These are phyloP conservation scores for Babesia ovis DNA, from an alignment of 169 alveolate genomes.

Conservation along the genomic window DNA sequence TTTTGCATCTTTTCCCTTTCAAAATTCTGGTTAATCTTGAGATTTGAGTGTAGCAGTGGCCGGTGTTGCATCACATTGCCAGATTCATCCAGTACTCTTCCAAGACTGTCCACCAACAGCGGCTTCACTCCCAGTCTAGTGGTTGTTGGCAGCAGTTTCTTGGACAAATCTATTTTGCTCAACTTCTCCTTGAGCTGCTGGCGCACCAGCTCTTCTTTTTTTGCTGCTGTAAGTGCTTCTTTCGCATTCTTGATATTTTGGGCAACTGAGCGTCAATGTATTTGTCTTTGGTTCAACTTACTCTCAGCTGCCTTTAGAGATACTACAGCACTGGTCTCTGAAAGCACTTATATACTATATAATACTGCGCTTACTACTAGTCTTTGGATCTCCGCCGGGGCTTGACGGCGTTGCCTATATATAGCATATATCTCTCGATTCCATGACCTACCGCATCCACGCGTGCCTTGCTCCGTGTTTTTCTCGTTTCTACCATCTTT, in stretches of 20 bases:
- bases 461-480: not conserved
- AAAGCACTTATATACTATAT: no score
- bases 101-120: slow-evolving; percentile 74
- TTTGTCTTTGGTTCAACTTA: slow-evolving; percentile 4
- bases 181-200: slow-evolving; percentile 59
- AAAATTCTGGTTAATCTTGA: slow-evolving; percentile 74
- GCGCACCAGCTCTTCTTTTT: slow-evolving; percentile 64
- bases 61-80: slow-evolving; percentile 75
- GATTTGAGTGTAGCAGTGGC: slow-evolving; percentile 73
- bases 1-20: slow-evolving; percentile 68
- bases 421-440: not conserved
- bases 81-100: slow-evolving; percentile 74
- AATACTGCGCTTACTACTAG: not conserved
- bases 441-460: slow-evolving; percentile 20
- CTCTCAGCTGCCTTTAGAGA: slow-evolving; percentile 30
- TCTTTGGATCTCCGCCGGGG: not conserved
- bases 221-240: slow-evolving; percentile 74
- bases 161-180: slow-evolving; percentile 43
- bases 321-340: no score
- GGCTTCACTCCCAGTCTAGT: slow-evolving; percentile 42
- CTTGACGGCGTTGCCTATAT: not conserved
- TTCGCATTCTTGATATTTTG: slow-evolving; percentile 68
- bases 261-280: slow-evolving; percentile 13
- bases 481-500: slow-evolving; percentile 13
- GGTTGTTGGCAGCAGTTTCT: slow-evolving; percentile 48